Percentiles rank a stretch among this genome's conserved stretches.
Evolutionary conservation across 768 basidiomycete genomes (phyloP).

Genomic region (Boletellus ananas): DNA sequence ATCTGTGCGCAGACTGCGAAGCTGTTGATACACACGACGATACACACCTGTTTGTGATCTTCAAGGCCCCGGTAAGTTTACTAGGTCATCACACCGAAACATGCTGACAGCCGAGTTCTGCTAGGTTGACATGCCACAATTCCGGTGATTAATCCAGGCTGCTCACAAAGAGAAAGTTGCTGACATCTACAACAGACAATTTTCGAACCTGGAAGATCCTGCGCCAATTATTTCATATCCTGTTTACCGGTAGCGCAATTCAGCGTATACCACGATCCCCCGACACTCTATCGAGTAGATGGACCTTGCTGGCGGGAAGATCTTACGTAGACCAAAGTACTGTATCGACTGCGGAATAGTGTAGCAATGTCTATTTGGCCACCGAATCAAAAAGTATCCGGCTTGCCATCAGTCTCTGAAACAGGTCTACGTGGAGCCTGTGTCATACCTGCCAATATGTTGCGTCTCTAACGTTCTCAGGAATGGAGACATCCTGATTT

Average conservation of each 20-base stretch:
- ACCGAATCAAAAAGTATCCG: background rate
- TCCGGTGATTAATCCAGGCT: constrained; percentile 49
- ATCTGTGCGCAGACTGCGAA: constrained; percentile 86
- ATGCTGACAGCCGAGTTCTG: constrained; percentile 8
- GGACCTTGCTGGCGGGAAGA: background rate
- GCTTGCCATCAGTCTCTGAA: background rate
- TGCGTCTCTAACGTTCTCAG: background rate
- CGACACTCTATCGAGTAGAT: background rate
- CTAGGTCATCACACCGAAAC: background rate
- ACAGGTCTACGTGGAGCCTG: background rate
- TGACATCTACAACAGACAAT: constrained; percentile 35
- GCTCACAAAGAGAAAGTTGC: background rate
- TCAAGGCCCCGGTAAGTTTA: constrained; percentile 70
- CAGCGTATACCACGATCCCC: constrained; percentile 2
- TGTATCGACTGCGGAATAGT: background rate
- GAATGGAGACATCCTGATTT: no score
- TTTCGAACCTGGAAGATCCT: constrained; percentile 57
- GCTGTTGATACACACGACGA: constrained; percentile 76
- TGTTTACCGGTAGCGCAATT: constrained; percentile 45
- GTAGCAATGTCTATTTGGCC: background rate
- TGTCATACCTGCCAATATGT: background rate
- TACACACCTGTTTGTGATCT: constrained; percentile 80
- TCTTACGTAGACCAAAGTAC: background rate
- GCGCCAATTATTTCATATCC: constrained; percentile 61
- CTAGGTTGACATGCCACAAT: constrained; percentile 70